These are phyloP conservation scores for Drechslerella stenobrocha DNA, from an alignment of 2,329 filamentous ascomycete genomes.

Conservation along the genomic window DNA sequence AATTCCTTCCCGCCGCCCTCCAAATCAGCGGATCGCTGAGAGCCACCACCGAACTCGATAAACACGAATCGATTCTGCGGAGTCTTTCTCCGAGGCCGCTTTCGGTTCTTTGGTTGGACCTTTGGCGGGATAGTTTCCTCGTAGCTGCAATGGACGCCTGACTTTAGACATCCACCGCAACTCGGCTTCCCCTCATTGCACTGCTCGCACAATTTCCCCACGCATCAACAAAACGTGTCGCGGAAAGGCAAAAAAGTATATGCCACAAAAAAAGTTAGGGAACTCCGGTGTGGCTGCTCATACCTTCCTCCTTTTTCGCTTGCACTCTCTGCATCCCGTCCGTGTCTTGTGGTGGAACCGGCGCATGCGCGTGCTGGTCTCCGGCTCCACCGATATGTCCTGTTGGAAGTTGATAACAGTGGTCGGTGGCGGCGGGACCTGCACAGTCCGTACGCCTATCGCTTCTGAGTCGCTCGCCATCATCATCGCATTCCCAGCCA, in stretches of 20 bases:
- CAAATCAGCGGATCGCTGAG: background rate
- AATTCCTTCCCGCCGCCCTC: constrained; percentile 1
- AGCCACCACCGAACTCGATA: constrained; percentile 30
- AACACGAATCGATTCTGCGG: constrained; percentile 40
- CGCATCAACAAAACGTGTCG: background rate
- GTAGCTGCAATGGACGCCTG: constrained; percentile 37
- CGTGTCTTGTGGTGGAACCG: constrained; percentile 43
- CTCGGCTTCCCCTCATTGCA: constrained; percentile 43
- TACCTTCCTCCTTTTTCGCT: constrained; percentile 46
- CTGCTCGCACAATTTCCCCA: constrained; percentile 9
- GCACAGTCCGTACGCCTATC: constrained; percentile 24
- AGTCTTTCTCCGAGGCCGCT: constrained; percentile 29
- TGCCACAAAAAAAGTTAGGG: no score
- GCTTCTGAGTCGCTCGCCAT: constrained; percentile 26
- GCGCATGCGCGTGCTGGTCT: constrained; percentile 16
- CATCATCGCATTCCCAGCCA: no score
- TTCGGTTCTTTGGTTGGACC: constrained; percentile 44
- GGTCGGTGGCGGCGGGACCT: constrained; percentile 19
- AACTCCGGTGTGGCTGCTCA: background rate
- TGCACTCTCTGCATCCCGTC: constrained; percentile 40
- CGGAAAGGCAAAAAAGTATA: background rate
- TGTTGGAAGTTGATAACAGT: constrained; percentile 36
- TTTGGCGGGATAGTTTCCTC: constrained; percentile 33
- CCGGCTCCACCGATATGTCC: constrained; percentile 30
- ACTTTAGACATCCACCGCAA: constrained; percentile 32